Evolutionary conservation across 805 yeast genomes (phyloP), one percentile per base, ranked within the genome.

Genomic region (Lachancea meyersii): DNA sequence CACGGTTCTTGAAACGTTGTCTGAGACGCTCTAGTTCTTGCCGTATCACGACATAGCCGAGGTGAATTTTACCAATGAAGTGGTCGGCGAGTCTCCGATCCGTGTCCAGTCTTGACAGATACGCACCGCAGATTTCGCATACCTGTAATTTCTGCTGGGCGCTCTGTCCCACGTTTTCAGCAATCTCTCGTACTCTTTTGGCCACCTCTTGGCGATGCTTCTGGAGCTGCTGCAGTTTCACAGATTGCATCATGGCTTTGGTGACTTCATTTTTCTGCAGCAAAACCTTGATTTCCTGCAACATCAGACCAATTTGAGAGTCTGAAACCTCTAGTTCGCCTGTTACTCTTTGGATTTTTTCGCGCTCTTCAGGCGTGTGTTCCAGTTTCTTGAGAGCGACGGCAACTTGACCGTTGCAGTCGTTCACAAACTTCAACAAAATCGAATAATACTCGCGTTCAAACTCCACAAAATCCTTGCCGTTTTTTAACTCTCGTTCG

Each of bases 91-190:
- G 68, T 52, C 97, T 72, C 59, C 88, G 72, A 59, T 89, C 97
- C 45, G 83, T 86, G 60, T 89, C 97, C 43, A 88, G 66, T 47
- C 91, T 69, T 7, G 95, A 84, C 30, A 91, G 67, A 55, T 82
- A 87, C 0, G 95, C 95, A 1, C 95, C 96, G 64, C 97, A 89
- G 1, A 78, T 79, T 49, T 78, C 84, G 63, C 97, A 89, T 1
- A 86, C 95, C 61, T 88, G 96, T 35, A 89, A 69, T 60, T 86
- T 86, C 55, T 89, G 97, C 56, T 85, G 95, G 1, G 93, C 86
- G 10, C 88, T 76, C 52, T 86, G 91, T 2, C 94, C 93, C 6
- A 82, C 71, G 54, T 77, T 80, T 44, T 86, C 95, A 11, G 80
- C 73, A 5, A 83, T 63, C 20, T 68, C 71, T 32, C 82, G 65